These are phyloP conservation scores for Zoysia pacifica DNA, from an alignment of 176 grass and related monocot genomes.

Conservation along the genomic window DNA sequence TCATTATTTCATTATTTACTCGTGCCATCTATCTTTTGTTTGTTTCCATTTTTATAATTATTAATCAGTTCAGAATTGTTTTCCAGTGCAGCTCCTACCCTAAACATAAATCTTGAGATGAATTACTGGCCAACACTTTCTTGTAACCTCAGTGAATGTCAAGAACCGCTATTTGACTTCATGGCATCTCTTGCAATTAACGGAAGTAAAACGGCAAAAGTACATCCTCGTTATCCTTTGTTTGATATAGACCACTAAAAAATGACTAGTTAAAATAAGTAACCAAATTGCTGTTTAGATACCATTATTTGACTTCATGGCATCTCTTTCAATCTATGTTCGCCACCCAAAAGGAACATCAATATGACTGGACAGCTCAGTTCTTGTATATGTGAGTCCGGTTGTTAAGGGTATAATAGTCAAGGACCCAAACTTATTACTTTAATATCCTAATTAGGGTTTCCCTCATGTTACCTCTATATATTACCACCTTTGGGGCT, in stretches of 20 bases:
- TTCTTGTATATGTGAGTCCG: not conserved
- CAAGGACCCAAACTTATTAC: too few relatives aligned
- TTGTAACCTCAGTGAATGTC: constrained; percentile 81
- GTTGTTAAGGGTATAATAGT: too few relatives aligned
- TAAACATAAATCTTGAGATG: constrained; percentile 91
- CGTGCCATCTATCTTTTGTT: not conserved
- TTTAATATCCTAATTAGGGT: too few relatives aligned
- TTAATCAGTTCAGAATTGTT: constrained; percentile 36
- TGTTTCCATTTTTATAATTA: constrained; percentile 1
- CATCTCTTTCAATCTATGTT: not conserved
- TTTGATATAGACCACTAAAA: constrained; percentile 11
- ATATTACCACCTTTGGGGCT: too few relatives aligned
- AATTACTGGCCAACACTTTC: constrained; percentile 90
- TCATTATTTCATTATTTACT: not conserved
- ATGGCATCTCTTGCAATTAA: constrained; percentile 73
- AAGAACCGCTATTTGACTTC: constrained; percentile 85
- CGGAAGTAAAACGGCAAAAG: constrained; percentile 80
- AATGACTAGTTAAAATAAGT: not conserved
- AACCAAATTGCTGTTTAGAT: too few relatives aligned
- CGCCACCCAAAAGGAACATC: not conserved
- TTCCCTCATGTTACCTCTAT: too few relatives aligned
- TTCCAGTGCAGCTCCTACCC: constrained; percentile 77
- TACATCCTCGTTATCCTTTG: constrained; percentile 34
- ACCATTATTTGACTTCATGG: too few relatives aligned
- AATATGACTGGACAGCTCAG: not conserved